These are phyloP conservation scores for Boletus huronensis DNA, from an alignment of 768 basidiomycete species.

Conservation along the genomic window DNA sequence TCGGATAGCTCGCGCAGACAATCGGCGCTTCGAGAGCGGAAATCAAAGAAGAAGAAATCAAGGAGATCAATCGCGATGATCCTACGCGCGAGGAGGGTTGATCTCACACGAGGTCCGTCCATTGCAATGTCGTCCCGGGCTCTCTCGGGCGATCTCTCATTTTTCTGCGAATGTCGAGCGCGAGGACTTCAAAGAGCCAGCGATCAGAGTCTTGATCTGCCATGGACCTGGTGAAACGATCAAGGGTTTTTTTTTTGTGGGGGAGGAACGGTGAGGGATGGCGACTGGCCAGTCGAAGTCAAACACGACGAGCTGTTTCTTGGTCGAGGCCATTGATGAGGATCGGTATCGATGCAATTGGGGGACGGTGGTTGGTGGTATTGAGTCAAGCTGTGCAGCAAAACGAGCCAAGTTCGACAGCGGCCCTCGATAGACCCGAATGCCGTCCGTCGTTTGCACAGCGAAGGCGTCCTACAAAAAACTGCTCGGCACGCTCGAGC, in stretches of 20 bases:
- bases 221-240: constrained; percentile 59
- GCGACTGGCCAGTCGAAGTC: constrained; percentile 89
- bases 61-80: background rate
- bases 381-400: background rate
- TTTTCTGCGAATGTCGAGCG: constrained; percentile 77
- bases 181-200: constrained; percentile 88
- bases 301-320: constrained; percentile 79
- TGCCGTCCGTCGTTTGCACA: constrained; percentile 66
- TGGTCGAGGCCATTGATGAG: constrained; percentile 21
- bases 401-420: background rate
- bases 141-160: constrained; percentile 47
- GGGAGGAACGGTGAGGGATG: background rate
- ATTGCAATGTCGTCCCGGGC: constrained; percentile 63
- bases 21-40: constrained; percentile 50
- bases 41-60: background rate
- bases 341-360: no score
- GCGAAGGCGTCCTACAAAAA: constrained; percentile 88
- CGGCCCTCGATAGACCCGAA: constrained; percentile 25
- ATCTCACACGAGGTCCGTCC: constrained; percentile 92
- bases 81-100: background rate
- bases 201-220: constrained; percentile 96
- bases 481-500: constrained; percentile 65
- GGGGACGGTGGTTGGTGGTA: no score
- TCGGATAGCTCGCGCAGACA: constrained; percentile 58
- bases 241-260: background rate